Percentiles rank a stretch among this genome's conserved stretches.
These are phyloP conservation scores for Cladorrhinum samala DNA, from an alignment of 495 filamentous ascomycete species.

Conservation along the genomic window DNA sequence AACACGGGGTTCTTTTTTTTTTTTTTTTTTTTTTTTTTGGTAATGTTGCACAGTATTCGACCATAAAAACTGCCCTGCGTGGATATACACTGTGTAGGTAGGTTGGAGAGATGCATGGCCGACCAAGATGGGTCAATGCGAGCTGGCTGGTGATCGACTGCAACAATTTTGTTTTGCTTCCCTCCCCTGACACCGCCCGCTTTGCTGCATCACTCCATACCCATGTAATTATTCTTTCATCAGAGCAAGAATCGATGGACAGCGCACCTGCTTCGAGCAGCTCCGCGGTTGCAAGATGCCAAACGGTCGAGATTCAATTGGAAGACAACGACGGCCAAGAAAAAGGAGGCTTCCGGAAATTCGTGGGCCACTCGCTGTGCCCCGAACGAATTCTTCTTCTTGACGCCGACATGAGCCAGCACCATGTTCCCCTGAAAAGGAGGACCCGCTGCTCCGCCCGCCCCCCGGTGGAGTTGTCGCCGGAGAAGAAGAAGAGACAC, in stretches of 20 bases:
- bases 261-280: neutral
- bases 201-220: neutral
- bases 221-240: neutral
- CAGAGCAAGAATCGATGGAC: too few species aligned
- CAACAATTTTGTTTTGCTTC: slow-evolving; percentile 1
- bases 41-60: neutral
- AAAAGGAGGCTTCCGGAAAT: neutral
- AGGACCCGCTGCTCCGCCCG: slow-evolving; percentile 3
- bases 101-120: too few species aligned
- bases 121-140: neutral
- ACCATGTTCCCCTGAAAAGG: slow-evolving; percentile 13
- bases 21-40: neutral
- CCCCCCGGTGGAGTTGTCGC: slow-evolving; percentile 2
- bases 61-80: too few species aligned
- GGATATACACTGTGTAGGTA: too few species aligned
- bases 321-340: neutral
- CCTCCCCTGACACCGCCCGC: neutral
- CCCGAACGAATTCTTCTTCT: neutral
- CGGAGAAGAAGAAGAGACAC: neutral
- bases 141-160: neutral
- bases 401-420: slow-evolving; percentile 3
- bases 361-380: neutral
- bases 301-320: neutral
- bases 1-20: too few species aligned
- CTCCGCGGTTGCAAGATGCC: neutral